Percentiles rank a stretch among this genome's conserved stretches.
Conservation (phyloP, 2,329 filamentous ascomycete species). For the Fusarium stilboides region DNA sequence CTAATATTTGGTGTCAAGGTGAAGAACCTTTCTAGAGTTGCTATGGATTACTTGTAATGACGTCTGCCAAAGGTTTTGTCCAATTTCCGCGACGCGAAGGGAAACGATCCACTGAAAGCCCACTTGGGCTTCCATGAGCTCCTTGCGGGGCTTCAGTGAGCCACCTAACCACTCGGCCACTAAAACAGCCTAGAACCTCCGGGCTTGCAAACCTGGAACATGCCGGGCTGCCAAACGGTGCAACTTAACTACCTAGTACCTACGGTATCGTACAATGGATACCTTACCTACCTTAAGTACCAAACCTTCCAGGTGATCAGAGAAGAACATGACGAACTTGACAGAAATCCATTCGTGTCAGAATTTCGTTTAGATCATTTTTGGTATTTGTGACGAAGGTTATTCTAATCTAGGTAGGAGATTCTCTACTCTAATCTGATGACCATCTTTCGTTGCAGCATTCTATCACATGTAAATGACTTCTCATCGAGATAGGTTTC, state of each 20-base stretch:
- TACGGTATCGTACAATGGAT: no score
- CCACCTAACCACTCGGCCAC: slow-evolving; percentile 7
- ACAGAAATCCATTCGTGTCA: no score
- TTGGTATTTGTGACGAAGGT: no score
- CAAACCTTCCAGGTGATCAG: no score
- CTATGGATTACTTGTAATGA: slow-evolving; percentile 43
- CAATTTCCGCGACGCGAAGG: slow-evolving; percentile 37
- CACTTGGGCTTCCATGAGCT: slow-evolving; percentile 16
- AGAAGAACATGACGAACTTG: neutral
- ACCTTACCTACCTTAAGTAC: no score
- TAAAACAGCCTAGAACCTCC: slow-evolving; percentile 3
- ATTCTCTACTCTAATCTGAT: no score
- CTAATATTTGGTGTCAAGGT: slow-evolving; percentile 23
- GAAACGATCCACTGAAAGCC: slow-evolving; percentile 10
- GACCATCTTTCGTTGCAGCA: neutral
- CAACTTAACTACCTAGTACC: neutral
- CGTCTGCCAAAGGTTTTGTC: slow-evolving; percentile 44
- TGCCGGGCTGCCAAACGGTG: slow-evolving; percentile 9
- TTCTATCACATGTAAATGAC: slow-evolving; percentile 19
- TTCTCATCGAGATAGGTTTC: neutral
- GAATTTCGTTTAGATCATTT: no score
- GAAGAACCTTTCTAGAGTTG: slow-evolving; percentile 40
- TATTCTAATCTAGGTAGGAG: no score
- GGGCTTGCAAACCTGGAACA: neutral
- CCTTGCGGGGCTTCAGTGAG: slow-evolving; percentile 1